Conservation (phyloP, 257 asterid species). For the Coffea canephora region DNA sequence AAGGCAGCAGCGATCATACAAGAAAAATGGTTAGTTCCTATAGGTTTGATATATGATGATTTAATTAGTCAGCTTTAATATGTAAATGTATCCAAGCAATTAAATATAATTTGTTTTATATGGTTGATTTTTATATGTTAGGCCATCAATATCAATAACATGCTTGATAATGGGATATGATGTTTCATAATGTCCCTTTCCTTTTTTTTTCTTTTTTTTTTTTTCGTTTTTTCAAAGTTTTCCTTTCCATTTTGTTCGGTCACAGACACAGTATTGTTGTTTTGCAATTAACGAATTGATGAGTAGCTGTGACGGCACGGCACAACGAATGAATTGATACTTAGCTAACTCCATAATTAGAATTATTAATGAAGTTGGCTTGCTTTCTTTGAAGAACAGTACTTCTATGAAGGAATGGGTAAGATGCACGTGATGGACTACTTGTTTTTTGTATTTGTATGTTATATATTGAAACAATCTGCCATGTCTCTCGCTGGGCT, state of each 20-base stretch:
- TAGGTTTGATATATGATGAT: slow-evolving; percentile 1
- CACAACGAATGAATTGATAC: slow-evolving; percentile 25
- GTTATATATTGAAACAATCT: not conserved
- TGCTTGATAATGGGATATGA: not conserved
- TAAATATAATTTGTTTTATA: not conserved
- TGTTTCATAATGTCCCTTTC: not conserved
- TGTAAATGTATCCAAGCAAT: slow-evolving; percentile 23
- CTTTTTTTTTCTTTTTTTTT: not conserved
- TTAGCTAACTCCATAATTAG: slow-evolving; percentile 28
- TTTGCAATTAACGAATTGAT: not conserved
- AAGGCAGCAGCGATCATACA: not conserved
- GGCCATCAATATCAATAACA: not conserved
- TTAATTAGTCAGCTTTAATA: not conserved
- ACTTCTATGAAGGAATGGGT: slow-evolving; percentile 13
- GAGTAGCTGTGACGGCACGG: slow-evolving; percentile 84
- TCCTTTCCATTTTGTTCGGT: not conserved
- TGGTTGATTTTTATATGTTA: not conserved
- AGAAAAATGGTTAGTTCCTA: not conserved
- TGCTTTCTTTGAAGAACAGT: slow-evolving; percentile 20
- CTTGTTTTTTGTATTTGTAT: slow-evolving; percentile 11
- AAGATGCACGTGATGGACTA: slow-evolving; percentile 45
- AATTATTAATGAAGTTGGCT: slow-evolving; percentile 36
- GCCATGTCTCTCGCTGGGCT: not conserved
- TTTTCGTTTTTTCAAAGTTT: not conserved
- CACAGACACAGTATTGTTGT: not conserved